Evolutionary conservation across 805 yeast species (phyloP), one percentile per base, ranked within the genome.

Genomic region (Alloascoidea africana): DNA sequence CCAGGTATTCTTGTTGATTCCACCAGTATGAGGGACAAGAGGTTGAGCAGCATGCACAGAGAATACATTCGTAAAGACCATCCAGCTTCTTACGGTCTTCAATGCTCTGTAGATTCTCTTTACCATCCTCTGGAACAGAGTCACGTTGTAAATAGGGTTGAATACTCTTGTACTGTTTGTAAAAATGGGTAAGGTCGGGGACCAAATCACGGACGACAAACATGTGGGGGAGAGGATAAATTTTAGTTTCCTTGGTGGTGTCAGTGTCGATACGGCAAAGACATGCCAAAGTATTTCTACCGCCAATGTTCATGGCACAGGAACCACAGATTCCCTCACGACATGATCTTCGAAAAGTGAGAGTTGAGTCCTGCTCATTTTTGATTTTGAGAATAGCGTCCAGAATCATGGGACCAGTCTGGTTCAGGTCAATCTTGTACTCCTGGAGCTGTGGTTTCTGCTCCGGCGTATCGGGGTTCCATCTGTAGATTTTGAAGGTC

Each of bases 11-110:
- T 64, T 87, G 94, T 66, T 85, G 95, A 66, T 91, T 91, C 98
- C 98, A 91, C 98, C 98, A 91, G 73, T 91, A 91, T 2, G 97
- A 87, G 39, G 98, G 98, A 68, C 98, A 91, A 14, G 97, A 78
- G 38, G 98, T 91, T 27, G 96, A 87, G 64, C 98, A 89, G 66
- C 98, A 87, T 6, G 98, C 98, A 68, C 98, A 89, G 56, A 89
- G 68, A 53, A 89, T 89, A 70, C 98, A 89, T 66, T 89, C 97
- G 66, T 89, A 89, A 49, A 91, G 65, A 40, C 98, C 98, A 60
- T 91, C 97, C 55, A 89, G 71, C 66, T 91, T 91, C 63, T 80
- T 84, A 65, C 98, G 79, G 66, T 91, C 98, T 46, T 68, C 94
- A 46, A 84, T 72, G 49, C 84, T 68, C 67, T 91, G 98, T 53